Base-by-base conservation (phyloP, 306 rosid genomes). In the Gynostemma pentaphyllum region DNA sequence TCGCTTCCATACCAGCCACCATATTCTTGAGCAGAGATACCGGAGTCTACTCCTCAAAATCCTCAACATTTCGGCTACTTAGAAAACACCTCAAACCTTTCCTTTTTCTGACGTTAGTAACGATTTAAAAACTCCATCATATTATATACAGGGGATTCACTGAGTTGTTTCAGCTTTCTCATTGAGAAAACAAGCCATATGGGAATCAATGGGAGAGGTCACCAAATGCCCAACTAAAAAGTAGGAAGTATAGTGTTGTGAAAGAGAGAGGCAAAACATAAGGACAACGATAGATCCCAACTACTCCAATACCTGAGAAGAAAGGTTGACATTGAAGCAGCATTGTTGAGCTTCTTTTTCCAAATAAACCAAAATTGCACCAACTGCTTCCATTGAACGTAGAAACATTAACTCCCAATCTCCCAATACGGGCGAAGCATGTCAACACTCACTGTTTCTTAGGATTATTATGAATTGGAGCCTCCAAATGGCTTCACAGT, bases 1-100 rank as follows among this genome's bases (percentile, higher is more conserved):
- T 10, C 87, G 82, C 55, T 79, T 82, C 88, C 88, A 74, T 68
- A 86, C 53, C 47, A 81, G 44, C 80, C 87, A 70, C 76, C 87
- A 47, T 57, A 88, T 70, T 74, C 78, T 81, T 40, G 90, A 83
- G 76, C 68, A 83, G 41, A 88, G 41, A 69, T 41, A 41, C 65
- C 78, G 18, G 11, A 88, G 71, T 71, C 81, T 82, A 75, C 80
- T 79, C 70, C 95, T 62, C 63, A 85, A 28, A 7, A 75, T 39
- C 68, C 81, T 69, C n/a, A 84, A 68, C 34, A 75, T 48, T 50
- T 5, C 49, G 78, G 66, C 6, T 51, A 66, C 9, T 46, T 29
- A 62, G 64, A 23, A 42, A 30, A 46, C n/a, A 34, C 23, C 69
- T 46, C 28, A 22, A 42, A 41, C 19, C 46, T 67, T 64, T 32